Percentiles rank a stretch among this genome's conserved stretches.
phyloP scores from a whole-genome alignment of 208 protist genomes.

The Herpetomonas samuelpessoai region DNA sequence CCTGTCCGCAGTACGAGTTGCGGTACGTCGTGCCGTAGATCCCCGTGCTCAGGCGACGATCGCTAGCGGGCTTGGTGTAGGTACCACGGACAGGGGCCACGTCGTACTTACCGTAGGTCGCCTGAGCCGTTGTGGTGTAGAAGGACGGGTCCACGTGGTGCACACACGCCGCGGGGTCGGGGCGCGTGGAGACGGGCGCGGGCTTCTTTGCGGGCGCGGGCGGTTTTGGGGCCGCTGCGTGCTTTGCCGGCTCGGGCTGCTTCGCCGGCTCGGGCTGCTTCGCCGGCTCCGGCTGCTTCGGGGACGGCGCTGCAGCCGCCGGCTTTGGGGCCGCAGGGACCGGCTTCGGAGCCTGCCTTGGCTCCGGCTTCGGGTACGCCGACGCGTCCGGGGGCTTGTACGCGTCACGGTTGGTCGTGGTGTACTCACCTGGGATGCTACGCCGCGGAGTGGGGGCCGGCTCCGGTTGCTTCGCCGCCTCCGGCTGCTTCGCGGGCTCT shows the following conservation, averaged over 20 bases:
- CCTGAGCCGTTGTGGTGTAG: constrained; percentile 29
- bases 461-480: background rate
- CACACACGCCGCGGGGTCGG: constrained; percentile 46
- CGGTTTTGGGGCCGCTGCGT: background rate
- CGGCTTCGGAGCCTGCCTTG: constrained; percentile 3
- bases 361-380: background rate
- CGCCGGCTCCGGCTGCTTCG: constrained; percentile 3
- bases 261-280: constrained; percentile 36
- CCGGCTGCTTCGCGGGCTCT: background rate
- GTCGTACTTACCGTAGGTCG: constrained; percentile 1
- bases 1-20: constrained; percentile 24
- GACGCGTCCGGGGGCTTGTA: no score
- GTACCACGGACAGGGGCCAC: constrained; percentile 1
- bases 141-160: constrained; percentile 53
- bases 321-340: background rate
- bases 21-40: constrained; percentile 51
- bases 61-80: constrained; percentile 13
- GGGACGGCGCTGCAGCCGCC: background rate
- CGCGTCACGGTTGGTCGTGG: no score
- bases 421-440: no score
- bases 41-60: constrained; percentile 33
- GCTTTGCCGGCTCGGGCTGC: constrained; percentile 13
- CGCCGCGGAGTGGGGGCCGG: background rate
- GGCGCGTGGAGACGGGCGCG: no score
- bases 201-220: no score